Evolutionary conservation across 371 early-diverging fungal species (phyloP).

Genomic region (Dichotomocladium elegans): DNA sequence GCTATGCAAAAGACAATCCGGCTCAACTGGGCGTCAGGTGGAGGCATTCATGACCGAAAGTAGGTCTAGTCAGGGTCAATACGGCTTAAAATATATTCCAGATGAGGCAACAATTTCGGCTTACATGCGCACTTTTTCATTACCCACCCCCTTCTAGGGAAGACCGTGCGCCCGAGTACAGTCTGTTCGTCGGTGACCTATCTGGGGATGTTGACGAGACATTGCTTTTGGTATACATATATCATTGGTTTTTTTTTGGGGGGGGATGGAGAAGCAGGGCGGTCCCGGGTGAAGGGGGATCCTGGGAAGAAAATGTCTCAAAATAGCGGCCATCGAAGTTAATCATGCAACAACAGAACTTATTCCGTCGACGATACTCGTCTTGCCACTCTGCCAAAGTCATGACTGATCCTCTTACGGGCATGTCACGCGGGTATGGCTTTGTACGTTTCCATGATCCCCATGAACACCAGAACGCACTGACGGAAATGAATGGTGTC

Average conservation of each 20-base stretch:
- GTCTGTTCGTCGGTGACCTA: constrained; percentile 87
- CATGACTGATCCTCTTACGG: constrained; percentile 74
- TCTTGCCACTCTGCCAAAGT: constrained; percentile 80
- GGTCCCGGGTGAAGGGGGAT: too few species aligned
- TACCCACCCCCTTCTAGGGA: constrained; percentile 27
- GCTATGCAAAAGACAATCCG: constrained; percentile 75
- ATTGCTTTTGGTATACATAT: constrained; percentile 60
- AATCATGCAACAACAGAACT: constrained; percentile 43
- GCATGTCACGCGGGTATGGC: constrained; percentile 75
- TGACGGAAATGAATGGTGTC: constrained; percentile 78
- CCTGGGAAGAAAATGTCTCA: too few species aligned
- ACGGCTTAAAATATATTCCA: too few species aligned
- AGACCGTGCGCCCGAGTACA: constrained; percentile 69
- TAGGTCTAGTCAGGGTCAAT: constrained; percentile 12
- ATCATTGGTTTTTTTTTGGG: background rate
- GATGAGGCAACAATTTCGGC: too few species aligned
- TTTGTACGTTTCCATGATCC: constrained; percentile 80
- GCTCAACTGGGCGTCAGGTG: constrained; percentile 70
- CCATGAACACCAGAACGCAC: constrained; percentile 68
- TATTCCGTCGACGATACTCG: constrained; percentile 60
- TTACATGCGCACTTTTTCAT: background rate
- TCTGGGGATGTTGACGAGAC: constrained; percentile 70
- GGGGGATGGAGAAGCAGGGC: too few species aligned
- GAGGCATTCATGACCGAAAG: constrained; percentile 49
- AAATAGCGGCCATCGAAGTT: constrained; percentile 15